Percentiles rank a stretch among this genome's conserved stretches.
Conservation (phyloP, 345 rosid genomes). For the Murraya koenigii region DNA sequence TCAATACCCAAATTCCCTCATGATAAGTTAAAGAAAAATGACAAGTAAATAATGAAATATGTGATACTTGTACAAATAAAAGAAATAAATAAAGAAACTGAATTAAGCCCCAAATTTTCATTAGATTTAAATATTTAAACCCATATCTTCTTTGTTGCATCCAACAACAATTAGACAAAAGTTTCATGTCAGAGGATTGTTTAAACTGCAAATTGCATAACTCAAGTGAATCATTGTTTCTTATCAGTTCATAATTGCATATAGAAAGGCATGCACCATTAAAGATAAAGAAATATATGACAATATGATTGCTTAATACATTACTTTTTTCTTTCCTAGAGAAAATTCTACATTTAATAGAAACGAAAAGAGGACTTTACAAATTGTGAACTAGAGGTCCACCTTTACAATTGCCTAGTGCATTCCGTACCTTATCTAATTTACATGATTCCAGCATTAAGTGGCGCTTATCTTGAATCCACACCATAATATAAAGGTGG, state of each 20-base stretch:
- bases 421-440: constrained; percentile 73
- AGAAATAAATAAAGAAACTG: not conserved
- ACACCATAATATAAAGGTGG: constrained; percentile 86
- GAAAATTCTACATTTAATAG: not conserved
- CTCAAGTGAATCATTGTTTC: not conserved
- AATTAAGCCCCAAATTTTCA: not conserved
- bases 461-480: constrained; percentile 96
- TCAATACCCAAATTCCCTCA: not conserved
- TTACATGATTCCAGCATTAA: constrained; percentile 90
- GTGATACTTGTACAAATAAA: not conserved
- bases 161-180: constrained; percentile 2
- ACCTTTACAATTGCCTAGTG: not conserved
- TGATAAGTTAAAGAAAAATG: not conserved
- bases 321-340: not conserved
- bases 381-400: not conserved
- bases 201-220: not conserved
- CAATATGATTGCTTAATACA: not conserved
- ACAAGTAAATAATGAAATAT: not conserved
- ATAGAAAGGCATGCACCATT: not conserved
- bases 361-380: not conserved
- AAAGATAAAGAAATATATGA: not conserved
- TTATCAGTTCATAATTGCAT: not conserved
- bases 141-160: not conserved
- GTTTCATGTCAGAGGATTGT: not conserved
- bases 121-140: not conserved